Percentiles rank a stretch among this genome's conserved stretches.
Evolutionary conservation across 208 protist species (phyloP).

Genomic region (Lotmaria passim): DNA sequence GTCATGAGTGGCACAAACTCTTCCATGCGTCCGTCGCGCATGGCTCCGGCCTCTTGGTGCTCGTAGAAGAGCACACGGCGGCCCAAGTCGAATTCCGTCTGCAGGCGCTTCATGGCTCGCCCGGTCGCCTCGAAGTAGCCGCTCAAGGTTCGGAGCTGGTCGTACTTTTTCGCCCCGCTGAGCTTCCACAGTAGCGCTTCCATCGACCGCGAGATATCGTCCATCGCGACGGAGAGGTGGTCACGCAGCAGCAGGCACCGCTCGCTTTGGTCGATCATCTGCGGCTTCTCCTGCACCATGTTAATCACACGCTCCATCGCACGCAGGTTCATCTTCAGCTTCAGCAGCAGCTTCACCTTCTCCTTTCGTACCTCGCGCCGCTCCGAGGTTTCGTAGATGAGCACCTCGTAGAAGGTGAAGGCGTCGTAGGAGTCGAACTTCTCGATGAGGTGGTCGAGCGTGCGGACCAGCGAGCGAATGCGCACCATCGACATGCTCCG

Average conservation of each 20-base stretch:
- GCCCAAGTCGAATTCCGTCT: conserved; percentile 69
- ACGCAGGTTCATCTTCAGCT: conserved; percentile 72
- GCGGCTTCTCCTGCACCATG: conserved; percentile 68
- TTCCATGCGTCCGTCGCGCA: conserved; percentile 53
- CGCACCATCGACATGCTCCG: conserved; percentile 80
- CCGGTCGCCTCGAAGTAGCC: conserved; percentile 59
- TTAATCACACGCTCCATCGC: conserved; percentile 78
- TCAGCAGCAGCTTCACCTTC: conserved; percentile 60
- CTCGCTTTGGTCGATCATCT: conserved; percentile 67
- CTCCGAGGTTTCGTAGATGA: conserved; percentile 75
- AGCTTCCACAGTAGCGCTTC: conserved; percentile 62
- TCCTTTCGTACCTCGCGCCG: conserved; percentile 62
- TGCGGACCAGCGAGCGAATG: conserved; percentile 58
- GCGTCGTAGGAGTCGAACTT: conserved; percentile 53
- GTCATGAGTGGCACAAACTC: conserved; percentile 85
- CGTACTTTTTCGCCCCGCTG: conserved; percentile 49
- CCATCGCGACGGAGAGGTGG: conserved; percentile 62
- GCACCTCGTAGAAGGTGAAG: conserved; percentile 69
- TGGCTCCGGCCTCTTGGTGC: conserved; percentile 17
- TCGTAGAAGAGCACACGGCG: conserved; percentile 72
- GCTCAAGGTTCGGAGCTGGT: conserved; percentile 43
- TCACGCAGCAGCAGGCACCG: conserved; percentile 58
- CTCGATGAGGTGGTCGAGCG: conserved; percentile 61
- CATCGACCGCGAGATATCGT: conserved; percentile 52
- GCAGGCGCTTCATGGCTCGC: conserved; percentile 53